Base-by-base conservation (phyloP, 176 grass and related monocot genomes). In the Bolboschoenus planiculmis region DNA sequence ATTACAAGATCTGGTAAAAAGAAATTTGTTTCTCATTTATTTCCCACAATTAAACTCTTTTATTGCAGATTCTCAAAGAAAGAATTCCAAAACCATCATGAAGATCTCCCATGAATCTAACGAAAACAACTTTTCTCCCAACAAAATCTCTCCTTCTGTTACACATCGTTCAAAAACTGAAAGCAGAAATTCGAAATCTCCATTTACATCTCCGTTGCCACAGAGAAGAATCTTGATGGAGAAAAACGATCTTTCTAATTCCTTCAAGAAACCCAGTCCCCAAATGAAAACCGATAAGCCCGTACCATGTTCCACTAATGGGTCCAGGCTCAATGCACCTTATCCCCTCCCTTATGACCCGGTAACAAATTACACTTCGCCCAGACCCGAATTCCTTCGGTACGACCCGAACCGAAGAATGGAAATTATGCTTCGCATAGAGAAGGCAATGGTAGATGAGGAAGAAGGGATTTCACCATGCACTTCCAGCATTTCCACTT, bases 321-420 rank as follows among this genome's bases (percentile, higher is more conserved):
- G 39, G 24, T 82, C 58, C 20, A 40, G 3, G 18, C 37, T 39
- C 5, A 39, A 82, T 48, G 33, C 79, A 65, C 21, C 31, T 62
- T 81, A 35, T 42, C 55, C 15, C 1, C 16, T 81, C 14, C 10
- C 90, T 66, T 94, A 97, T 83, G 83, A 97, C 46, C 94, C 94
- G 3, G 78, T 86, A 88, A 94, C 86, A 3, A 94, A 97, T 87
- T 97, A 86, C 80, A 92, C 90, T 64, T 89, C 83, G 9, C 89
- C 88, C 26, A 89, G 94, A 68, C 94, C 91, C 7, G 82, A 87
- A 15, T 97, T 94, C 86, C 86, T 92, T 78, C 82, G 91, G 26
- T 97, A 92, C 83, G 79, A 97, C 62, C 94, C 91, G 3, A 87
- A 92, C 53, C 37, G 86, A 72, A 81, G 84, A 75, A 83, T 65